Percentiles rank a stretch among this genome's conserved stretches.
phyloP scores from a whole-genome alignment of 148 eudicot genomes.

The Heliamphora exappendiculata region DNA sequence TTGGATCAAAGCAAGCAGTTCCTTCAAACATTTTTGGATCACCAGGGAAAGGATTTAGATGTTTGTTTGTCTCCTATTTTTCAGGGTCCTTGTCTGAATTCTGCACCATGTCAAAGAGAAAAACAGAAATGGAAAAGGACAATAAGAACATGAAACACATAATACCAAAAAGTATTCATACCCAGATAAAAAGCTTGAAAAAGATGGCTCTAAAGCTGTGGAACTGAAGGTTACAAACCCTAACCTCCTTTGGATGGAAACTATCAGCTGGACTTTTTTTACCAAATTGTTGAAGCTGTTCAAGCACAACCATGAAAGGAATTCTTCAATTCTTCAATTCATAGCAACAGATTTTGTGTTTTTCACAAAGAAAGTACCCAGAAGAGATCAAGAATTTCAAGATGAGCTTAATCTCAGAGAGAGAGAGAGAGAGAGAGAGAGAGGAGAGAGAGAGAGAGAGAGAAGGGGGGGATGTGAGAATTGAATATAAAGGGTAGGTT shows the following conservation, averaged over 20 bases:
- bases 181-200: neutral
- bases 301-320: neutral
- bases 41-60: neutral
- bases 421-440: constrained; percentile 11
- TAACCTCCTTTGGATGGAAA: neutral
- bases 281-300: neutral
- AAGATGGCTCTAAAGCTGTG: neutral
- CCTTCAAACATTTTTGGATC: constrained; percentile 36
- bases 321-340: neutral
- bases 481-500: constrained; percentile 19
- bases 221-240: neutral
- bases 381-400: neutral
- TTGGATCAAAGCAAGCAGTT: constrained; percentile 44
- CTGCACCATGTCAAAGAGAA: neutral
- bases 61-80: constrained; percentile 16
- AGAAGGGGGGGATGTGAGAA: neutral
- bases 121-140: neutral
- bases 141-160: neutral
- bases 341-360: neutral
- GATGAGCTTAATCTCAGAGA: constrained; percentile 5
- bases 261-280: neutral
- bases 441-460: neutral
- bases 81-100: constrained; percentile 17
- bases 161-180: neutral
- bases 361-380: neutral